Evolutionary conservation across 768 basidiomycete genomes (phyloP), one percentile per base, ranked within the genome.

Genomic region (Tylopilus vinaceipallidus): DNA sequence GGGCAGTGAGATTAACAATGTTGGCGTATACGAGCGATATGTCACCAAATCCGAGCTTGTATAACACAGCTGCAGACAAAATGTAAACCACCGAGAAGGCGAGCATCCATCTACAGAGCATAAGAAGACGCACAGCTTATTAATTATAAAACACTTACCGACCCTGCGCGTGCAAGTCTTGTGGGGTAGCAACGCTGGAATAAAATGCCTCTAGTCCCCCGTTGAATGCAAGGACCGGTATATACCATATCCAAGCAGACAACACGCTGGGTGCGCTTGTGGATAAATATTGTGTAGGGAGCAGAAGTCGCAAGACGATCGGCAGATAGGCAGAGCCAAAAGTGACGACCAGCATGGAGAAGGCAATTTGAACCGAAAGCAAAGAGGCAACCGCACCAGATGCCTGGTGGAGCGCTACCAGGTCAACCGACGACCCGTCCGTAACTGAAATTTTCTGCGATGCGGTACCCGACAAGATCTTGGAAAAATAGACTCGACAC

Each of bases 201-300:
- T 95, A 76, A 67, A 97, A 95, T 0, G 95, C 91, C 64, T 99
- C 97, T 16, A 95, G 71, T 0, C 90, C 80, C 2, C 97, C 97
- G 62, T 99, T 99, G 56, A 92, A 70, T 6, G 88, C 88, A 60
- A 99, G 78, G 19, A 88, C 78, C 1, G 97, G 97, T 56, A 98
- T 86, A 58, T 95, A 95, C 74, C 81, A 86, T 20, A 91, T 68
- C 81, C 94, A 99, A 1, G 86, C 82, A 12, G 71, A 67, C 6
- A 99, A 80, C 32, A 95, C 86, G 13, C 68, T 55, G 0, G 91
- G 86, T 0, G 95, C 94, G 36, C 89, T 91, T 1, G 94, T 93
- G 35, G 75, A 60, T 30, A 82, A 73, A 68, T 90, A 90, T 52
- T 79, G 76, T 19, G 60, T 68, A 17, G 89, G 93, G 8, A 98